Evolutionary conservation across 306 rosid species (phyloP), one percentile per base, ranked within the genome.

Genomic region (Vigna radiata): DNA sequence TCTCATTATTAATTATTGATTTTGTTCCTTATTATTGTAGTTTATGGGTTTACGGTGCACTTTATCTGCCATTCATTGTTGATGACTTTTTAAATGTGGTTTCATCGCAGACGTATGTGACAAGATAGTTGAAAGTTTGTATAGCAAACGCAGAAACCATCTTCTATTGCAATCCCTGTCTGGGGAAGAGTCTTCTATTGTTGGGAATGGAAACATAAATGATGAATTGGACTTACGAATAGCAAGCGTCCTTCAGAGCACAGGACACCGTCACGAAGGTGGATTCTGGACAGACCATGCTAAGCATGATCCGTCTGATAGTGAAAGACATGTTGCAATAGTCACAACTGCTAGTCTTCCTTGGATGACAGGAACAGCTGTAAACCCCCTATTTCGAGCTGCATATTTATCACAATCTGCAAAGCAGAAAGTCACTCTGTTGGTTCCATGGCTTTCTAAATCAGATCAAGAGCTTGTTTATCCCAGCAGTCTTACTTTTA

Each of bases 301-400:
- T 75, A 95, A 92, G 85, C 88, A 84, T 58, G 89, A 87, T 6
- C 78, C 83, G 1, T 81, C 85, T 16, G 85, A 82, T 39, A 83
- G 79, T 67, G 93, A 91, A 84, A 83, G 98, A 71, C 93, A 91
- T 78, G 89, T 92, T 84, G 99, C 99, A 44, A 95, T 95, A 43
- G 97, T 95, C 70, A 96, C 99, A 69, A 96, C 99, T 27, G 99
- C 99, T 52, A 96, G 98, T 84, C 97, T 96, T 88, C 98, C 98
- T 75, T 96, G 99, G 99, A 89, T 96, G 99, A 96, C 98, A 0
- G 99, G 99, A 78, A 92, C 99, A 49, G 94, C 99, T 36, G 99
- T 96, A 70, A 96, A 96, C 73, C 99, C 98, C 33, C 86, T 92
- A 77, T 96, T 92, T 81, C 91, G 99, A 75, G 99, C 99, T 70